Evolutionary conservation across 2,329 filamentous ascomycete species (phyloP).

Genomic region (Trichophyton schoenleinii): DNA sequence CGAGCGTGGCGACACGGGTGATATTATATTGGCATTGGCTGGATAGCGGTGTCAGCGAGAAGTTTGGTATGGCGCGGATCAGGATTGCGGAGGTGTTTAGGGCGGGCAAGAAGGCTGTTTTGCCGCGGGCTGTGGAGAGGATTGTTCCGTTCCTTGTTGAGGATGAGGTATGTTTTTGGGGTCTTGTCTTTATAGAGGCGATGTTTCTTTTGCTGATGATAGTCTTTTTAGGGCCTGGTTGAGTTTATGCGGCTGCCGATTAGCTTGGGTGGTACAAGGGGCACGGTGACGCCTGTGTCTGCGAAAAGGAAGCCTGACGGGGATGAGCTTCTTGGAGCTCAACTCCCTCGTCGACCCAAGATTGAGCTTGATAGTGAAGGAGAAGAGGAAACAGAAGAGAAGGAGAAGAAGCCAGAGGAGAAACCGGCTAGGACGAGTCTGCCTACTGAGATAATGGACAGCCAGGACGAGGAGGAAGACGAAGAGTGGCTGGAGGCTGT

Average conservation of each 20-base stretch:
- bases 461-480: conserved; percentile 6
- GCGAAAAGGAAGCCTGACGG: conserved; percentile 2
- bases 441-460: conserved; percentile 8
- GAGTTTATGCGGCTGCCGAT: conserved; percentile 1
- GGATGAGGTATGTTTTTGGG: conserved; percentile 17
- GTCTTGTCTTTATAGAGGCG: too few species aligned
- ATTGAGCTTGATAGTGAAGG: neutral
- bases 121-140: conserved; percentile 19
- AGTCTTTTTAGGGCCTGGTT: neutral
- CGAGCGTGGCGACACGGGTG: conserved; percentile 58
- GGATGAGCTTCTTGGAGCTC: neutral
- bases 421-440: neutral
- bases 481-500: neutral
- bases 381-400: neutral
- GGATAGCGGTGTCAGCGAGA: conserved; percentile 25
- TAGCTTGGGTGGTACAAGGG: neutral
- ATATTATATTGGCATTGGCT: conserved; percentile 70
- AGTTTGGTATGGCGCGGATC: conserved; percentile 36
- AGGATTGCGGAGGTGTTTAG: conserved; percentile 56
- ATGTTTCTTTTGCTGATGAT: neutral
- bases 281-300: neutral
- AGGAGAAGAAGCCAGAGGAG: neutral
- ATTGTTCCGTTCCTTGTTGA: conserved; percentile 32
- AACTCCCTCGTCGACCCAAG: neutral
- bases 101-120: conserved; percentile 40